These are phyloP conservation scores for Cnidoscolus chayamansa DNA, from an alignment of 441 rosid species.

Conservation along the genomic window DNA sequence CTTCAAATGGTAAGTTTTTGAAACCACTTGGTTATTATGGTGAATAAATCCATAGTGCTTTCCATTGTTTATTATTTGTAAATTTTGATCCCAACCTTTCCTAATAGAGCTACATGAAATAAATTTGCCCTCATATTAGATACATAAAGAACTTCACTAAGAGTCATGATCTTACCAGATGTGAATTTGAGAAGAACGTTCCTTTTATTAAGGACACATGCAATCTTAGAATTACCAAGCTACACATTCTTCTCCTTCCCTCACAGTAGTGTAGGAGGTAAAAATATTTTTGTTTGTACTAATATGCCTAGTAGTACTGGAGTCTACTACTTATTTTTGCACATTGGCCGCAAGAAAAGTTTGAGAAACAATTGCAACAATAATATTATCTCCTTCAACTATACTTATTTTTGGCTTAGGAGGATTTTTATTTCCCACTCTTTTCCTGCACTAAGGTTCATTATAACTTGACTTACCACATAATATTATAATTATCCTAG, in stretches of 20 bases:
- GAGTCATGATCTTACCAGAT: neutral
- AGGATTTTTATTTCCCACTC: neutral
- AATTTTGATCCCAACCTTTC: no score
- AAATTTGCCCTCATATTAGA: neutral
- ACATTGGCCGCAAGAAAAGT: neutral
- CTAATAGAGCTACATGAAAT: neutral
- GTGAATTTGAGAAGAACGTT: neutral
- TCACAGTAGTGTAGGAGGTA: neutral
- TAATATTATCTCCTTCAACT: neutral
- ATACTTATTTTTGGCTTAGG: neutral
- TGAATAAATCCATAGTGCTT: no score
- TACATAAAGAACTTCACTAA: conserved; percentile 3
- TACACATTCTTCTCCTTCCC: conserved; percentile 1
- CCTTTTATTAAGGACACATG: neutral
- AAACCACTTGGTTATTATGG: no score
- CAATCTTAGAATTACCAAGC: neutral
- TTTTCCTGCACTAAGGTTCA: neutral
- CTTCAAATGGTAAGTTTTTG: conserved; percentile 11
- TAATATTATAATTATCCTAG: no score
- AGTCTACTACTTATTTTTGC: neutral
- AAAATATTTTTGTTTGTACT: conserved; percentile 4
- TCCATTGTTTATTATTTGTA: no score
- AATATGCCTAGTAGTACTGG: conserved; percentile 5
- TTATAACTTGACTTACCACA: neutral
- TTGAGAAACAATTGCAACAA: neutral